Conservation (phyloP, 1,139 yeast species). For the Scheffersomyces quercinus region DNA sequence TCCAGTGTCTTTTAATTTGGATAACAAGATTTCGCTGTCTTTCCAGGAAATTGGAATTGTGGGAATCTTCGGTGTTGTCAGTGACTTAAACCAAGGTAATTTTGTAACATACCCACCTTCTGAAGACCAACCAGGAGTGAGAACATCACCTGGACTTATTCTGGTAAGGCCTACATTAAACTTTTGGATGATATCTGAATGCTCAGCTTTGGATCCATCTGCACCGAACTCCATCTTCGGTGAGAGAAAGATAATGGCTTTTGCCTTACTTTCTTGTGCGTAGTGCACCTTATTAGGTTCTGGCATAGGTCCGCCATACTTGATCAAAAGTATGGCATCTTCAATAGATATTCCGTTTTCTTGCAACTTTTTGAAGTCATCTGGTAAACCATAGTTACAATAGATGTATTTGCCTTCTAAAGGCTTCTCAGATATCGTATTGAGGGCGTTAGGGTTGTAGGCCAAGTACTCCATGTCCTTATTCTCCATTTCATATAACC, state of each 20-base stretch:
- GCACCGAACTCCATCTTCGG: slow-evolving; percentile 22
- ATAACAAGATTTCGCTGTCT: slow-evolving; percentile 59
- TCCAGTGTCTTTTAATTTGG: slow-evolving; percentile 51
- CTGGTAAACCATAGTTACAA: slow-evolving; percentile 59
- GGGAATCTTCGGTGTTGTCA: slow-evolving; percentile 68
- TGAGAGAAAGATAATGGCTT: slow-evolving; percentile 40
- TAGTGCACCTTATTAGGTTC: slow-evolving; percentile 38
- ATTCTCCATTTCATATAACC: slow-evolving; percentile 32
- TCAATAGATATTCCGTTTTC: slow-evolving; percentile 34
- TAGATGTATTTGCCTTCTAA: slow-evolving; percentile 57
- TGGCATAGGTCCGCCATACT: slow-evolving; percentile 53
- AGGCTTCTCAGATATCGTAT: slow-evolving; percentile 36
- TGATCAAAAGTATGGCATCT: slow-evolving; percentile 56
- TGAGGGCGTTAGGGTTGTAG: slow-evolving; percentile 67
- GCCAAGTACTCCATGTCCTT: slow-evolving; percentile 48
- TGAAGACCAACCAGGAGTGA: slow-evolving; percentile 77
- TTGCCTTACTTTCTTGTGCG: slow-evolving; percentile 33
- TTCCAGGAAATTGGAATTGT: slow-evolving; percentile 72
- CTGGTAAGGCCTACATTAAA: slow-evolving; percentile 68
- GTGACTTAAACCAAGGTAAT: slow-evolving; percentile 48
- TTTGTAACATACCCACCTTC: slow-evolving; percentile 39
- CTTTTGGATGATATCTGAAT: slow-evolving; percentile 55
- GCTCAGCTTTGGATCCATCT: slow-evolving; percentile 35
- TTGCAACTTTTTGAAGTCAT: slow-evolving; percentile 54
- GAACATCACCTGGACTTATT: slow-evolving; percentile 72